A percentile compares a stretch with the other conserved stretches of the same genome.
Evolutionary conservation across 2,329 filamentous ascomycete genomes (phyloP).

Genomic region (Alternaria metachromatica): DNA sequence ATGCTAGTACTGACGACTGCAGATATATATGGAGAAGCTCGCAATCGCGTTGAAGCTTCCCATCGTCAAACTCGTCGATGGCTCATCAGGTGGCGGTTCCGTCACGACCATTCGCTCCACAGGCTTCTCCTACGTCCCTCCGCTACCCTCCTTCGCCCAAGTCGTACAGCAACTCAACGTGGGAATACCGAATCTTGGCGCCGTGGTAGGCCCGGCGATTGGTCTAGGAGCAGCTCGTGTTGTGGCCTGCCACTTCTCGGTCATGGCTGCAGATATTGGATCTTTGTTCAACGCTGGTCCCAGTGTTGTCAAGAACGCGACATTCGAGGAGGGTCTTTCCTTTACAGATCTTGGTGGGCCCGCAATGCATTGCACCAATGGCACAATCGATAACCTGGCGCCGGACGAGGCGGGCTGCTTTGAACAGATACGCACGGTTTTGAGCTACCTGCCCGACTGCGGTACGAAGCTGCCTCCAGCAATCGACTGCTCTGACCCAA

Average conservation of each 20-base stretch:
- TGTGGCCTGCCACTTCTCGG: constrained; percentile 68
- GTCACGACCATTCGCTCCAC: constrained; percentile 64
- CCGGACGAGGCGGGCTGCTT: constrained; percentile 67
- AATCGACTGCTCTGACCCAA: constrained; percentile 56
- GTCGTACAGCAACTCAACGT: constrained; percentile 65
- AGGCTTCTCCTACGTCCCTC: constrained; percentile 67
- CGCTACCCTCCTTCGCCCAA: constrained; percentile 60
- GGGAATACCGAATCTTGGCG: constrained; percentile 70
- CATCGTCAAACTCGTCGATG: constrained; percentile 70
- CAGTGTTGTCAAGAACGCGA: constrained; percentile 67
- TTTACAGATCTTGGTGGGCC: constrained; percentile 67
- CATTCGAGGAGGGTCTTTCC: constrained; percentile 67
- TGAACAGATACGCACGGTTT: constrained; percentile 63
- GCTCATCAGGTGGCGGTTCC: constrained; percentile 67
- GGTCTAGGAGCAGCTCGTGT: constrained; percentile 68
- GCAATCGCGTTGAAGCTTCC: constrained; percentile 64
- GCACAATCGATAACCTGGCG: constrained; percentile 70
- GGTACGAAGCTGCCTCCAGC: constrained; percentile 63
- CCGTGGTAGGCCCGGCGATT: constrained; percentile 68
- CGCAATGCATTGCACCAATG: constrained; percentile 68
- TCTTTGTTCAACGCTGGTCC: constrained; percentile 69
- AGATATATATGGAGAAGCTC: constrained; percentile 67
- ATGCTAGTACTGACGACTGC: neutral
- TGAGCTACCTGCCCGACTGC: constrained; percentile 65
- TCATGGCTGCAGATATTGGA: constrained; percentile 70